Base-by-base conservation (phyloP, 164 flowering plant species). In the Sedum album region DNA sequence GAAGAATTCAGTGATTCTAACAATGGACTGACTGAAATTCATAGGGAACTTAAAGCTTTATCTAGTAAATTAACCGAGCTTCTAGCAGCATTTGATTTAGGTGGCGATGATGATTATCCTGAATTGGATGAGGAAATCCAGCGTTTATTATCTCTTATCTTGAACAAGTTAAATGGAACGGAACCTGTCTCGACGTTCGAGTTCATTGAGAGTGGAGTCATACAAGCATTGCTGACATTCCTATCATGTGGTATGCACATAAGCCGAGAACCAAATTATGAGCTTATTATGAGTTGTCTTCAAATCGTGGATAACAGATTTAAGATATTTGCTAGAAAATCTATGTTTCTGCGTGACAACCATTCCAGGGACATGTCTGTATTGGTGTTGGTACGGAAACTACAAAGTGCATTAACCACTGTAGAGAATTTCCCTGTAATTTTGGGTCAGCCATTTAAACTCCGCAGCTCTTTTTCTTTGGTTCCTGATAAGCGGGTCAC, bases 101-200 rank as follows among this genome's bases (percentile, higher is more conserved):
- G 66, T 63, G 51, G 66, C 60, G 81, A 70, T 66, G 82, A 73
- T 70, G 60, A 71, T 48, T 61, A 70, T 67, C 46, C 72, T 68
- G 78, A 74, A 42, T 72, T 77, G 68, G 87, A 85, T 73, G 86
- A 85, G 65, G 79, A 77, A 51, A 74, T 83, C 21, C 70, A 74
- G 68, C 38, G 30, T 70, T 62, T 80, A 48, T 72, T 92, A 73
- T 73, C 73, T 71, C 79, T 82, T 71, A 80, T 85, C 60, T 69
- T 90, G 80, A 69, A 30, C 61, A 85, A 76, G 73, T 83, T 95
- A 60, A 79, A 55, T 76, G 89, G 85, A 60, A 71, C 66, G 35
- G 90, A 86, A 72, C 81, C 86, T 6, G 75, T 92, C 68, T 95
- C 99, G 13, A 90, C 96, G 13, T 95, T 92, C 81, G 99, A 95